Evolutionary conservation across 108 stramenopile genomes (phyloP), one percentile per base, ranked within the genome.

Genomic region (Halocafeteria seosinensis): DNA sequence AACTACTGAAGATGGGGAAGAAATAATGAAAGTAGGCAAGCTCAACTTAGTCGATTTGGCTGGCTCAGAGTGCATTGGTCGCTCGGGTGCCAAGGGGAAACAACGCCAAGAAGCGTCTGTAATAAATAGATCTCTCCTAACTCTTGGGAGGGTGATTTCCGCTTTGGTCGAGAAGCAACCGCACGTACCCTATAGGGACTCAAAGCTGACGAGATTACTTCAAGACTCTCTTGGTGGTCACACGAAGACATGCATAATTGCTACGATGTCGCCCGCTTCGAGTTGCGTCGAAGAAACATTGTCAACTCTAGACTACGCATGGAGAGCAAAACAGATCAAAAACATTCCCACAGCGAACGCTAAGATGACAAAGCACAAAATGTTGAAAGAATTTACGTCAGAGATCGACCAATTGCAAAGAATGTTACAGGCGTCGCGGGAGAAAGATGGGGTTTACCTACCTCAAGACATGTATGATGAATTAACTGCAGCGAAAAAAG

Each of bases 81-180:
- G 82, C 38, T 73, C 74, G 12, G 81, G 81, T 0, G 79, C 77
- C 21, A 74, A 67, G 35, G 34, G 37, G 38, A 24, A 11, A 13
- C 62, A 64, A 21, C 24, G 27, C 3, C 42, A 64, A 28, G 71
- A 76, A 23, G 71, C 72, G 1, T 37, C 63, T 26, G 66, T 37
- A 62, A 76, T 76, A 34, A 73, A 72, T 65, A 64, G 81, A 73
- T 71, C 69, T 24, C 73, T 84, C 38, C 69, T 81, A 17, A 80
- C 81, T 21, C 77, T 84, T 21, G 83, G 83, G 12, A 78, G 81
- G 33, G 81, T 82, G 42, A 84, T 84, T 72, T 80, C 79, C 24
- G 81, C 83, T 21, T 73, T 84, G n/a, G 75, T 74, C 29, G 68
- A 82, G 50, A 77, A 82, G 60, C 74, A 75, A 38, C 51, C 50